These are phyloP conservation scores for Eutypa lata DNA, from an alignment of 2,329 filamentous ascomycete genomes.

Conservation along the genomic window DNA sequence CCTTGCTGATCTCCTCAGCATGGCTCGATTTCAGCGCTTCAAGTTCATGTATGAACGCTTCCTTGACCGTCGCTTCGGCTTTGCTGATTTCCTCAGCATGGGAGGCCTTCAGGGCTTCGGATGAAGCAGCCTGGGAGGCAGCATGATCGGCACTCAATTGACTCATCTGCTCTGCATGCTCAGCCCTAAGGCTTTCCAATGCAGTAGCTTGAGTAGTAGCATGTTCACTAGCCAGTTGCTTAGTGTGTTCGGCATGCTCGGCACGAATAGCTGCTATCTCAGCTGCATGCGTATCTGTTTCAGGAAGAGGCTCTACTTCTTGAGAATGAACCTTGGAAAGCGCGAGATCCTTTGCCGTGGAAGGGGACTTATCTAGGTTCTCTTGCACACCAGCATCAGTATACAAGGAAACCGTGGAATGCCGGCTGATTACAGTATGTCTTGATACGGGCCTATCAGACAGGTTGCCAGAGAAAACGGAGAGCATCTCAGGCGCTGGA, in stretches of 20 bases:
- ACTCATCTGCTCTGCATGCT: conserved; percentile 3
- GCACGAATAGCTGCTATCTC: conserved; percentile 32
- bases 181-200: conserved; percentile 7
- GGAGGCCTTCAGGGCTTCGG: conserved; percentile 14
- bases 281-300: conserved; percentile 23
- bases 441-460: conserved; percentile 37
- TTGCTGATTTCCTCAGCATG: conserved; percentile 11
- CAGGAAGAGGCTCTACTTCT: conserved; percentile 32
- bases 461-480: conserved; percentile 18
- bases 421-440: conserved; percentile 42
- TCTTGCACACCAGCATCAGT: conserved; percentile 51
- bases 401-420: conserved; percentile 50
- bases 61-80: conserved; percentile 9
- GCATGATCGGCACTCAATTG: neutral
- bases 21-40: conserved; percentile 21
- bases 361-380: conserved; percentile 52
- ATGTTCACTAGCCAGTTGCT: conserved; percentile 22
- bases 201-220: conserved; percentile 17
- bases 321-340: conserved; percentile 45
- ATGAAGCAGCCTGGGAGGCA: neutral
- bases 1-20: conserved; percentile 16
- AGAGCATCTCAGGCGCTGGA: conserved; percentile 33
- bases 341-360: conserved; percentile 42
- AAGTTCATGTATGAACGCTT: conserved; percentile 17
- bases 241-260: conserved; percentile 23